Evolutionary conservation across 2,329 filamentous ascomycete species (phyloP).

Genomic region (Colletotrichum lentis): DNA sequence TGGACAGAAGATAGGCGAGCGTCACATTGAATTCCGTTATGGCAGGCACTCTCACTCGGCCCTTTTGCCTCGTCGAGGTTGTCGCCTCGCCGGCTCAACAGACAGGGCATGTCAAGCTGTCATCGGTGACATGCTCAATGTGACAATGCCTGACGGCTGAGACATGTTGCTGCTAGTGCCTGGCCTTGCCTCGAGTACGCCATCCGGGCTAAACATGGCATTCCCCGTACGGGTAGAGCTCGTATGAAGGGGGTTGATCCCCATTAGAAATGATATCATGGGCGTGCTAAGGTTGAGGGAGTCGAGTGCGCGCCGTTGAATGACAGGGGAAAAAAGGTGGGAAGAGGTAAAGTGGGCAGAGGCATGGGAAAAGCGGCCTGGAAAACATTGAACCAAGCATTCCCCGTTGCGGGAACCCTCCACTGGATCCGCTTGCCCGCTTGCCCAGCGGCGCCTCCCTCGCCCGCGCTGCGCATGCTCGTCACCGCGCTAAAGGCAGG

Average conservation of each 20-base stretch:
- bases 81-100: neutral
- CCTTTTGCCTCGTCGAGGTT: neutral
- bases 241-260: constrained; percentile 14
- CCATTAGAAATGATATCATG: constrained; percentile 20
- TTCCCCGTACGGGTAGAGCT: neutral
- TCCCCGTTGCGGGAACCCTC: neutral
- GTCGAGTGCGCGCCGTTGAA: neutral
- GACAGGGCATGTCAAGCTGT: neutral
- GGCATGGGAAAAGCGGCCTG: neutral
- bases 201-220: constrained; percentile 8
- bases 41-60: neutral
- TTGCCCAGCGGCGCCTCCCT: constrained; percentile 1
- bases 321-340: neutral
- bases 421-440: neutral
- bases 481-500: constrained; percentile 13
- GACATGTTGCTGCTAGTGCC: neutral
- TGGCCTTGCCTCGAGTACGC: neutral
- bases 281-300: neutral
- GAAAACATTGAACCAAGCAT: neutral
- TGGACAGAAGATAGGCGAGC: neutral
- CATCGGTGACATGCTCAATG: neutral
- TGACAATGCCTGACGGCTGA: neutral
- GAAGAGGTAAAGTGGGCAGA: neutral
- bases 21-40: neutral
- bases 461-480: neutral